Conservation (phyloP, 371 early-diverging fungal species). For the Mortierella sp. region DNA sequence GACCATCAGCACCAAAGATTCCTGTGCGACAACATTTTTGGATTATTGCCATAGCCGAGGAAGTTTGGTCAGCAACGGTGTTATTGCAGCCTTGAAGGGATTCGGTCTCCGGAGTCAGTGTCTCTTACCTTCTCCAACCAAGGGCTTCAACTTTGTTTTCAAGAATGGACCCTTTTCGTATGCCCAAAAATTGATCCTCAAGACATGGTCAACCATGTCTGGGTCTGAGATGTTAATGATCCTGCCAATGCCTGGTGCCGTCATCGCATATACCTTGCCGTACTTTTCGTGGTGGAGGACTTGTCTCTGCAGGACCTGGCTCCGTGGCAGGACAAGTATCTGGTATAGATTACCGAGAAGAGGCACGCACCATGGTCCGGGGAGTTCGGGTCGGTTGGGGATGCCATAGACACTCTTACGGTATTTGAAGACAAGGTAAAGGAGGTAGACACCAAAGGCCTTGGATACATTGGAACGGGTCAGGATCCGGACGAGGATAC, state of each 20-base stretch:
- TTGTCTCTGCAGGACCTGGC: conserved; percentile 21
- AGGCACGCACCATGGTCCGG: conserved; percentile 31
- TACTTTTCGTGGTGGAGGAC: conserved; percentile 7
- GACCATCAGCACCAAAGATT: conserved; percentile 79
- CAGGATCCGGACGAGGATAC: conserved; percentile 13
- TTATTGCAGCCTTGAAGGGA: conserved; percentile 7
- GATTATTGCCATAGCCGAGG: not conserved
- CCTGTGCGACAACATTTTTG: conserved; percentile 58
- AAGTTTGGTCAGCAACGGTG: not conserved
- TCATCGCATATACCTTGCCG: conserved; percentile 27
- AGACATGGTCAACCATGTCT: conserved; percentile 39
- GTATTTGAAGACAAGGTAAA: conserved; percentile 40
- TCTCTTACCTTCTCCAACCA: conserved; percentile 34
- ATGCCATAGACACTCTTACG: conserved; percentile 33
- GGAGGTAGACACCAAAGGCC: conserved; percentile 23
- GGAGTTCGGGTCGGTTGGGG: conserved; percentile 22
- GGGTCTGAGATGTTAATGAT: conserved; percentile 32
- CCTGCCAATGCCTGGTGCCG: conserved; percentile 22
- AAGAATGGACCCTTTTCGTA: conserved; percentile 46
- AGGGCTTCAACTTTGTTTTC: conserved; percentile 11
- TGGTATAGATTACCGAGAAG: conserved; percentile 34
- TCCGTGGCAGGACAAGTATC: conserved; percentile 11
- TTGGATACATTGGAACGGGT: conserved; percentile 33
- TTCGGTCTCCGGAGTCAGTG: too few species aligned
- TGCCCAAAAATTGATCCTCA: conserved; percentile 46